phyloP scores from a whole-genome alignment of 306 rosid genomes.

The Purshia tridentata region DNA sequence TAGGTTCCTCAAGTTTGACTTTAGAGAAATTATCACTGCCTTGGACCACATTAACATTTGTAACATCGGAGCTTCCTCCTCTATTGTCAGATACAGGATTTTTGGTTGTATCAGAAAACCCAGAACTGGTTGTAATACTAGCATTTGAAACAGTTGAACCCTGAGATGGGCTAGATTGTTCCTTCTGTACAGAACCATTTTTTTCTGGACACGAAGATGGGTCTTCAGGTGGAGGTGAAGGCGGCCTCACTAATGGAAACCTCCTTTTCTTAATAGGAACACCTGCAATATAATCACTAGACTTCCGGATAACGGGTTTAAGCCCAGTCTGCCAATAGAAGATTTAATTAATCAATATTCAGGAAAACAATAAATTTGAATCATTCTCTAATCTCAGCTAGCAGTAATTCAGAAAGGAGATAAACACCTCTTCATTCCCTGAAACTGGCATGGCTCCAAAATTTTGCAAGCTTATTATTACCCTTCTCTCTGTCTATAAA shows the following conservation, averaged over 20 bases:
- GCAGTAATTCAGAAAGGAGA: slow-evolving; percentile 56
- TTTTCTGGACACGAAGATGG: slow-evolving; percentile 36
- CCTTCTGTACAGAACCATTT: slow-evolving; percentile 38
- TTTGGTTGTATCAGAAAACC: slow-evolving; percentile 41
- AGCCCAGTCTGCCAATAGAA: slow-evolving; percentile 86
- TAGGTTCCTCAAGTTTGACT: slow-evolving; percentile 49
- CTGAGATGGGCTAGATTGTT: slow-evolving; percentile 46
- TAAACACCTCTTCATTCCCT: slow-evolving; percentile 87
- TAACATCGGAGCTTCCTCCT: slow-evolving; percentile 39
- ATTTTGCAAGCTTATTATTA: slow-evolving; percentile 39
- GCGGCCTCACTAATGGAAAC: slow-evolving; percentile 50
- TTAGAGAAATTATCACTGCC: slow-evolving; percentile 24
- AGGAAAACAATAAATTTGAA: slow-evolving; percentile 36
- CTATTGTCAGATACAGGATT: slow-evolving; percentile 39
- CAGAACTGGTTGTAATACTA: slow-evolving; percentile 46
- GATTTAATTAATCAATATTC: slow-evolving; percentile 65
- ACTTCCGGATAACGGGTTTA: slow-evolving; percentile 56
- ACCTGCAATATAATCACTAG: slow-evolving; percentile 79
- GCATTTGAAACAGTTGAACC: slow-evolving; percentile 47
- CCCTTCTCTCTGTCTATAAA: slow-evolving; percentile 29
- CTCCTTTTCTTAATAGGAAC: slow-evolving; percentile 97
- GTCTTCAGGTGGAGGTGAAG: slow-evolving; percentile 66
- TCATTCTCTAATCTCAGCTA: slow-evolving; percentile 51
- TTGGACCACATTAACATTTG: slow-evolving; percentile 31
- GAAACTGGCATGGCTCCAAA: slow-evolving; percentile 74